Conservation (phyloP, 495 filamentous ascomycete genomes). For the Cercophora scortea region DNA sequence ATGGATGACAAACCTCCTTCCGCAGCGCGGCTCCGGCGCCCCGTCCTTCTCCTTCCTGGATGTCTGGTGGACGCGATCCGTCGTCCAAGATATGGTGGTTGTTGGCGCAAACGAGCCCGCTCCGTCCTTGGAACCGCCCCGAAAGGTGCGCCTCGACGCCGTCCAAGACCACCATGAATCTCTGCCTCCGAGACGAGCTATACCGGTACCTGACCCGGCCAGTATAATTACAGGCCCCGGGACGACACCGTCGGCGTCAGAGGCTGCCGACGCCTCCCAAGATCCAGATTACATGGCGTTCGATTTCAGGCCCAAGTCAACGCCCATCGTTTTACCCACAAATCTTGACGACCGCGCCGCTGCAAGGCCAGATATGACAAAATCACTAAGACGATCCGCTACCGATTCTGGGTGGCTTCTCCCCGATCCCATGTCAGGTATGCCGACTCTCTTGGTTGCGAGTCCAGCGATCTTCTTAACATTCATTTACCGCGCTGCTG, state of each 20-base stretch:
- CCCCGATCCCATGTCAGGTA: constrained; percentile 24
- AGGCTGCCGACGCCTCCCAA: not conserved
- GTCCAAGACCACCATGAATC: not conserved
- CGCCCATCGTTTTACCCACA: not conserved
- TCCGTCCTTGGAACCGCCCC: constrained; percentile 3
- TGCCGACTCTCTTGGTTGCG: not conserved
- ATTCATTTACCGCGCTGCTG: not conserved
- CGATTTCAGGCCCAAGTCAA: constrained; percentile 8
- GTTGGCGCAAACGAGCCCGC: constrained; percentile 29
- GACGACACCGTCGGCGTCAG: not conserved
- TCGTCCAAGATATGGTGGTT: constrained; percentile 28
- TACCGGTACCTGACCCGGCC: constrained; percentile 8
- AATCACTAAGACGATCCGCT: constrained; percentile 12
- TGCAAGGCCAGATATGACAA: constrained; percentile 11
- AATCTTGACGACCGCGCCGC: not conserved
- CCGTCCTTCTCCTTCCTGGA: constrained; percentile 20
- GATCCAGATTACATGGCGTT: constrained; percentile 2
- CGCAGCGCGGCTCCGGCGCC: not conserved
- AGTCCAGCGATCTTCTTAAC: too few relatives aligned
- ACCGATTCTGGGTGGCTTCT: constrained; percentile 24
- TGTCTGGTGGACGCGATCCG: constrained; percentile 30
- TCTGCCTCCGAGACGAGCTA: constrained; percentile 5
- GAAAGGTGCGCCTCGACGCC: constrained; percentile 10
- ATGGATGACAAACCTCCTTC: constrained; percentile 16
- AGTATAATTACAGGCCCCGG: too few relatives aligned